Base-by-base conservation (phyloP, 2,329 filamentous ascomycete genomes). In the Microcyclospora tardicrescens region DNA sequence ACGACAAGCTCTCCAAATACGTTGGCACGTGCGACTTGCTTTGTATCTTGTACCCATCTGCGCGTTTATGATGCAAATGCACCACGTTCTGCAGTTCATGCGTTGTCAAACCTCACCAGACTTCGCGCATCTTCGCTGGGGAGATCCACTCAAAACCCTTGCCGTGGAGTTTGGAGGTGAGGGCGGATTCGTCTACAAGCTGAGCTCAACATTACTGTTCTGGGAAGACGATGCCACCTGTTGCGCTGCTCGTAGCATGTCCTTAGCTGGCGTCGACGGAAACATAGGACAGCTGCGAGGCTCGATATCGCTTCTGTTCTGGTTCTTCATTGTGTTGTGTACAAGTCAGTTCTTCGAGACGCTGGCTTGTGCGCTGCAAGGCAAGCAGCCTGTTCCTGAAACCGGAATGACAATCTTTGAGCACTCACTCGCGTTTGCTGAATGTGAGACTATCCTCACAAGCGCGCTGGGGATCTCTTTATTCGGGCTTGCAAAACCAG, bases 361-460 rank as follows among this genome's bases (percentile, higher is more conserved):
- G 0, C 64, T 96, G 9, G 81, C 81, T 3, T 93, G 85, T 58
- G 84, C 89, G 9, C 72, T 96, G 6, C 85, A 94, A 58, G 89
- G 89, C 27, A 77, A 82, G 2, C 73, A 77, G 2, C 74, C 84
- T 0, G 75, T 82, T 45, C 81, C 84, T 0, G 91, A 96, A 62
- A 93, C 85, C 1, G 87, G 86, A 13, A 94, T 96, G 84, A 94
- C 87, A 0, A 73, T 95, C 2, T 94, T 96, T 53, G 91, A 98
- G 58, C 87, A 95, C 55, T 95, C 87, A 0, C 69, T 98, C 8
- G 89, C 89, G 2, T 98, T 96, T 63, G 85, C 89, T 10, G 91
- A 98, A 61, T 89, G 89, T 8, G 91, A 98, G 58, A 81, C 84
- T 24, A 82, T 87, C 46, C 79, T 95, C 34, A 79, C 79, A 50